Percentiles rank a stretch among this genome's conserved stretches.
These are phyloP conservation scores for Fistulifera solaris DNA, from an alignment of 108 stramenopile species.

Conservation along the genomic window DNA sequence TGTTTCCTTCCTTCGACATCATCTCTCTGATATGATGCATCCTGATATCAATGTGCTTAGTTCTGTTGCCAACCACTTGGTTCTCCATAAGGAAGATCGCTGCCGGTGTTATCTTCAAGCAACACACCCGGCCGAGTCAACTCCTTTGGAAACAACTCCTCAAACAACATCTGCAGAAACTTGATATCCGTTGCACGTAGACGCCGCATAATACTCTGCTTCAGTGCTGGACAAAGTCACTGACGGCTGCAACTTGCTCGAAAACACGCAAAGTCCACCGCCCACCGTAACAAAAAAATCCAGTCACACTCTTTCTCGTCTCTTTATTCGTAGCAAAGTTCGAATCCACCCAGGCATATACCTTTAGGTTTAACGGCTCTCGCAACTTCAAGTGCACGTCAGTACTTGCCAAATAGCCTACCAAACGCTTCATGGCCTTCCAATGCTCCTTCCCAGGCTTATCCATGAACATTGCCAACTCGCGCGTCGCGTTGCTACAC, in stretches of 20 bases:
- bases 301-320: conserved; percentile 10
- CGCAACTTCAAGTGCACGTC: conserved; percentile 6
- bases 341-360: conserved; percentile 1
- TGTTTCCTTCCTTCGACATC: not conserved
- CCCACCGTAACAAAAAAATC: conserved; percentile 12
- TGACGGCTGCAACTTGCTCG: conserved; percentile 9
- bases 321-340: conserved; percentile 15
- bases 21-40: conserved; percentile 4
- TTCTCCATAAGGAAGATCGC: conserved; percentile 18
- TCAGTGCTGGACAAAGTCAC: conserved; percentile 9
- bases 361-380: conserved; percentile 3
- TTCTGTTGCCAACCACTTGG: conserved; percentile 14
- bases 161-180: conserved; percentile 16
- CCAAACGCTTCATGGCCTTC: conserved; percentile 4
- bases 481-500: conserved; percentile 4
- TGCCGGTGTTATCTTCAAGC: conserved; percentile 19
- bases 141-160: conserved; percentile 3
- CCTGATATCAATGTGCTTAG: conserved; percentile 20
- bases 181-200: conserved; percentile 8
- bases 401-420: conserved; percentile 5
- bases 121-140: conserved; percentile 2
- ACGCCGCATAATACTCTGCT: conserved; percentile 16
- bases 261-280: not conserved
- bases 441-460: conserved; percentile 8
- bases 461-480: conserved; percentile 6